These are phyloP conservation scores for Alloteropsis semialata DNA, from an alignment of 176 grass and related monocot species.

Conservation along the genomic window DNA sequence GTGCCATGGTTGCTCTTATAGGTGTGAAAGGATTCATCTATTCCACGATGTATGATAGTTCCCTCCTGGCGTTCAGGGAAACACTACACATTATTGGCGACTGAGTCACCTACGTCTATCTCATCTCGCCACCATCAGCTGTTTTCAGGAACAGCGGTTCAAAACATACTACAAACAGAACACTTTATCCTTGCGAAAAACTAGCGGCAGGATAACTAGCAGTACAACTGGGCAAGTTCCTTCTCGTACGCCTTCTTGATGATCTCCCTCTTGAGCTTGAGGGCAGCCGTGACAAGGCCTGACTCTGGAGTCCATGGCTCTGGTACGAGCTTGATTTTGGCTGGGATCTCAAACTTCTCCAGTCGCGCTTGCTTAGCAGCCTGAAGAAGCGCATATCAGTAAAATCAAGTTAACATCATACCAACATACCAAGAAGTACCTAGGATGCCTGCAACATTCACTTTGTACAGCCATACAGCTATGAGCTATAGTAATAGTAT, in stretches of 20 bases:
- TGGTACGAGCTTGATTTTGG: slow-evolving; percentile 67
- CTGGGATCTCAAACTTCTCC: slow-evolving; percentile 90
- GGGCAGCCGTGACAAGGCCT: slow-evolving; percentile 77
- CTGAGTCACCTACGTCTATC: neutral
- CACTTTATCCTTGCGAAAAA: neutral
- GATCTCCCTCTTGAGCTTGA: slow-evolving; percentile 90
- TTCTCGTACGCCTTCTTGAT: slow-evolving; percentile 69
- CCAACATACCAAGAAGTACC: neutral
- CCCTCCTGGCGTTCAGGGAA: neutral
- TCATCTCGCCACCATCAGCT: neutral
- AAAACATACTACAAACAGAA: neutral
- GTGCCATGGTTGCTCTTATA: no score
- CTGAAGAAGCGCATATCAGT: slow-evolving; percentile 31
- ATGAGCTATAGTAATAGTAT: neutral
- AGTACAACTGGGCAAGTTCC: slow-evolving; percentile 58
- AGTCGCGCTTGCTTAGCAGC: slow-evolving; percentile 64
- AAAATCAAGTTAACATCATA: neutral
- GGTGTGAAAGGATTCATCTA: neutral
- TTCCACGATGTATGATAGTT: neutral
- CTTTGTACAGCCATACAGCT: neutral
- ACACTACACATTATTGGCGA: neutral
- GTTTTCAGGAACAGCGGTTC: neutral
- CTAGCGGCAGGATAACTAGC: slow-evolving; percentile 15
- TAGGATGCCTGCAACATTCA: neutral
- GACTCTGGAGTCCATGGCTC: slow-evolving; percentile 91